phyloP scores from a whole-genome alignment of 2,329 filamentous ascomycete species.

The Paraphoma chrysanthemicola region DNA sequence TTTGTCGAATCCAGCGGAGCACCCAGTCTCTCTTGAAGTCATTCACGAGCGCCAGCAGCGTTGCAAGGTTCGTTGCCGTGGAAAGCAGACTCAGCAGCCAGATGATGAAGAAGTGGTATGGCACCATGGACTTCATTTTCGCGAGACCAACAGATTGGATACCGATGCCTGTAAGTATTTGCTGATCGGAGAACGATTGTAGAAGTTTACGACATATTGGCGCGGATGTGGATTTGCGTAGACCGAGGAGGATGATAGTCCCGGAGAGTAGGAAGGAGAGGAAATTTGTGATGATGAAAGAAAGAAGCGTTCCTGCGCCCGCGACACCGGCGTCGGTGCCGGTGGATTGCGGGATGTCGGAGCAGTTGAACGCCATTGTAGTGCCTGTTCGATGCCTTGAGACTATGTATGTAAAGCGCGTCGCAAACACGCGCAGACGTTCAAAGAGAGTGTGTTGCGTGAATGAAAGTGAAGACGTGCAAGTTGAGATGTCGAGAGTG shows the following conservation, averaged over 20 bases:
- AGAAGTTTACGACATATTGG: slow-evolving; percentile 69
- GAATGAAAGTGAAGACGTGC: background rate
- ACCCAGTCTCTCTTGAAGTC: slow-evolving; percentile 73
- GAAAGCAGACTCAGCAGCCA: slow-evolving; percentile 72
- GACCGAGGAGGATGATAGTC: slow-evolving; percentile 64
- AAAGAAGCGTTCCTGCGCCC: slow-evolving; percentile 66
- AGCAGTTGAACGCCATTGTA: slow-evolving; percentile 46
- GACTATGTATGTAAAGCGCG: background rate
- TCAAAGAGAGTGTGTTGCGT: background rate
- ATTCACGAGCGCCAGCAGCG: slow-evolving; percentile 68
- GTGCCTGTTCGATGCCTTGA: background rate
- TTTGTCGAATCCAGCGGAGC: slow-evolving; percentile 69
- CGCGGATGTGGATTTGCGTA: slow-evolving; percentile 54
- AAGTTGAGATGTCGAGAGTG: slow-evolving; percentile 7
- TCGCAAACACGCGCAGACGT: background rate
- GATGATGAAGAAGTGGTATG: slow-evolving; percentile 75
- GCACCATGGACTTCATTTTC: slow-evolving; percentile 64
- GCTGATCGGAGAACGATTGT: slow-evolving; percentile 70
- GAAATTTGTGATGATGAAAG: slow-evolving; percentile 70
- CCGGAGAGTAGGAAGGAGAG: slow-evolving; percentile 63
- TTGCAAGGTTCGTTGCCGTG: slow-evolving; percentile 70
- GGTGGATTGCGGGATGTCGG: slow-evolving; percentile 52
- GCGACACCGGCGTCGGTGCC: slow-evolving; percentile 65
- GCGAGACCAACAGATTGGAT: slow-evolving; percentile 70
- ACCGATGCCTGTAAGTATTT: slow-evolving; percentile 73